These are phyloP conservation scores for Talaromyces sp. DNA, from an alignment of 2,329 filamentous ascomycete genomes.

Conservation along the genomic window DNA sequence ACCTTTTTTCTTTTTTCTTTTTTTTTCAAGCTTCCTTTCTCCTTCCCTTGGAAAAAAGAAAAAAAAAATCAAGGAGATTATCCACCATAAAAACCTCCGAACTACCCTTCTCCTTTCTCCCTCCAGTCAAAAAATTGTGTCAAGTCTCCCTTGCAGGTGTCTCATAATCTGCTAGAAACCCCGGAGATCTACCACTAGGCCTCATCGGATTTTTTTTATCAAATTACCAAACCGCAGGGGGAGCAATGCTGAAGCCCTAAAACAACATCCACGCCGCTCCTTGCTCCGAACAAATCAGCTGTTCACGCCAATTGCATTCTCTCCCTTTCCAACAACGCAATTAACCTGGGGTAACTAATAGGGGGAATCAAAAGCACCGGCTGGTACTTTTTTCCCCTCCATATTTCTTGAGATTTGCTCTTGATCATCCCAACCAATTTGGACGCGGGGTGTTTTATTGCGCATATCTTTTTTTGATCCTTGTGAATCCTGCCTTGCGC, in stretches of 20 bases:
- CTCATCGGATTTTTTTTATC: conserved; percentile 23
- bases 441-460: conserved; percentile 17
- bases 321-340: conserved; percentile 29
- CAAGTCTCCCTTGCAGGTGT: conserved; percentile 27
- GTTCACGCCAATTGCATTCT: conserved; percentile 33
- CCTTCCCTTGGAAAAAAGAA: not conserved
- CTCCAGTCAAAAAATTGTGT: conserved; percentile 5
- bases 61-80: not conserved
- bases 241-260: conserved; percentile 33
- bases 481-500: not conserved
- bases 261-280: conserved; percentile 22
- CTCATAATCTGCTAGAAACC: conserved; percentile 20
- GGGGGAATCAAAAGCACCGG: conserved; percentile 30
- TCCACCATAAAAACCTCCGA: conserved; percentile 7
- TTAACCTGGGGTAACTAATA: conserved; percentile 31
- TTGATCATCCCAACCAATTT: conserved; percentile 10
- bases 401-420: conserved; percentile 16
- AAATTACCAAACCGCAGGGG: conserved; percentile 28
- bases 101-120: not conserved
- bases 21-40: no score
- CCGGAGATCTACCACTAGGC: conserved; percentile 17
- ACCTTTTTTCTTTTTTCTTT: not conserved
- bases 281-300: conserved; percentile 28
- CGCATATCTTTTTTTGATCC: not conserved
- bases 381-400: conserved; percentile 27